phyloP scores from a whole-genome alignment of 1,284 basidiomycete species.

The Sanguinoderma infundibulare region DNA sequence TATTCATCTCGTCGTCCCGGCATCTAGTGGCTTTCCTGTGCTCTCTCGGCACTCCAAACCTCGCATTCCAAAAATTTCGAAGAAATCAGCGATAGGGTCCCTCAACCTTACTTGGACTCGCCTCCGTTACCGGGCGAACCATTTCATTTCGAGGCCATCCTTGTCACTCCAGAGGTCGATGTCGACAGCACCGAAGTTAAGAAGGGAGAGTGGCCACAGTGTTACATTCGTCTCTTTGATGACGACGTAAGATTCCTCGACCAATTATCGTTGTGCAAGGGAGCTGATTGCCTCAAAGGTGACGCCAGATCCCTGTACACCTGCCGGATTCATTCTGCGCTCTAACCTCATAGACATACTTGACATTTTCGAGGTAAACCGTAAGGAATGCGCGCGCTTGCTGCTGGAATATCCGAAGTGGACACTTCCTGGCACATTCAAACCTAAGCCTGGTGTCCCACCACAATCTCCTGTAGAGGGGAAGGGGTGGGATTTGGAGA shows the following conservation, averaged over 20 bases:
- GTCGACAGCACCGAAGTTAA: slow-evolving; percentile 72
- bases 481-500: slow-evolving; percentile 81
- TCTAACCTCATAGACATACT: slow-evolving; percentile 83
- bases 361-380: slow-evolving; percentile 94
- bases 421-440: slow-evolving; percentile 86
- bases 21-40: slow-evolving; percentile 63
- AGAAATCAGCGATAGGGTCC: slow-evolving; percentile 59
- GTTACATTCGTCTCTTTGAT: slow-evolving; percentile 76
- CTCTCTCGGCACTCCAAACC: slow-evolving; percentile 57
- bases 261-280: not conserved
- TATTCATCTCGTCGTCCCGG: not conserved
- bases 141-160: slow-evolving; percentile 76
- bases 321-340: slow-evolving; percentile 82
- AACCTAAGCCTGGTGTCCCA: slow-evolving; percentile 64
- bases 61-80: slow-evolving; percentile 62
- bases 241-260: slow-evolving; percentile 61
- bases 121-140: slow-evolving; percentile 50
- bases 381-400: slow-evolving; percentile 91
- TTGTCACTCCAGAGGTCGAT: slow-evolving; percentile 90
- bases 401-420: slow-evolving; percentile 90
- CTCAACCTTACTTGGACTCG: slow-evolving; percentile 67
- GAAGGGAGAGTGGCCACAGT: slow-evolving; percentile 81
- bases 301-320: slow-evolving; percentile 75
- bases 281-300: slow-evolving; percentile 48
- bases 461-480: slow-evolving; percentile 52